Evolutionary conservation across 495 filamentous ascomycete species (phyloP).

Genomic region (Neurospora sp.): DNA sequence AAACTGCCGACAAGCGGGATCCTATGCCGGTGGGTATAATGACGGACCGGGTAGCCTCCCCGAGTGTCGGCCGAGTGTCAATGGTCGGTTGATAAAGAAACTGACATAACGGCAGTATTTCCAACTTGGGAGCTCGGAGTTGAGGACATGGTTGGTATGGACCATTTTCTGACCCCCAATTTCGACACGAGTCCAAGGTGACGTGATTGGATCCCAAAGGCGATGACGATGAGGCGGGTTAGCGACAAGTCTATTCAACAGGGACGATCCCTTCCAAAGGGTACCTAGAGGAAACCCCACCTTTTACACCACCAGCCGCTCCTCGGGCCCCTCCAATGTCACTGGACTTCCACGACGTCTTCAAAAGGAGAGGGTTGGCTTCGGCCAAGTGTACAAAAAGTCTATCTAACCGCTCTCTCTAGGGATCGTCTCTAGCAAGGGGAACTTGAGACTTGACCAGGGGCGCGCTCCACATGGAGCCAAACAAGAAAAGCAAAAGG

Average conservation of each 20-base stretch:
- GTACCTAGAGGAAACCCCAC: neutral
- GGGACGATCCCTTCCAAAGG: neutral
- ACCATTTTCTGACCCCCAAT: neutral
- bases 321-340: neutral
- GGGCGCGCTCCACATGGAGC: neutral
- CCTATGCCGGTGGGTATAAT: neutral
- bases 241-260: neutral
- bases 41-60: neutral
- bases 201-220: conserved; percentile 5
- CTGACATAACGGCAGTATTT: neutral
- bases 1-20: neutral
- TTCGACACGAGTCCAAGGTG: neutral
- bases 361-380: neutral
- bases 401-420: neutral
- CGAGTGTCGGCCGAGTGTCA: neutral
- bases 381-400: neutral
- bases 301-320: neutral
- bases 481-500: neutral
- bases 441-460: neutral
- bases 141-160: neutral
- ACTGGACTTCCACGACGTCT: neutral
- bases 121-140: neutral
- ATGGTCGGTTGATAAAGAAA: neutral
- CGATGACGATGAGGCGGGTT: conserved; percentile 8
- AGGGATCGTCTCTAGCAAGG: neutral